Evolutionary conservation across 306 rosid genomes (phyloP).

Genomic region (Castanea crenata): DNA sequence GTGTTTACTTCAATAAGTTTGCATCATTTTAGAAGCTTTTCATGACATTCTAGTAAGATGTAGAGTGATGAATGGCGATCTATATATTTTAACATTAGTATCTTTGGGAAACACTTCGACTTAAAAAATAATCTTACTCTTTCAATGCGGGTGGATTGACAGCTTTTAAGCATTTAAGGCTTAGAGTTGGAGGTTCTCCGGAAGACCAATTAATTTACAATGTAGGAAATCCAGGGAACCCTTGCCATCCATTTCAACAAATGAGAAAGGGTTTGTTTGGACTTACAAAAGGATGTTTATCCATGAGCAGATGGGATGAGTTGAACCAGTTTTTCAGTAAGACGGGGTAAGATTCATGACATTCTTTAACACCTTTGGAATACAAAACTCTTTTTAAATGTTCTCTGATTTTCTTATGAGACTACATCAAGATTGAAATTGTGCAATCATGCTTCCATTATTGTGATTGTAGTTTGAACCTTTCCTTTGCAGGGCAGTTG

Average conservation of each 20-base stretch:
- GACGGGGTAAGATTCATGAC: conserved; percentile 65
- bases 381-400: background rate
- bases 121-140: conserved; percentile 18
- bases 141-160: conserved; percentile 39
- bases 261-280: conserved; percentile 59
- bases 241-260: conserved; percentile 81
- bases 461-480: conserved; percentile 9
- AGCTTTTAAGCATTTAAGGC: conserved; percentile 87
- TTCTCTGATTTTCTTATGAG: background rate
- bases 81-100: background rate
- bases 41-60: background rate
- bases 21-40: conserved; percentile 2
- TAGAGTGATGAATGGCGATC: background rate
- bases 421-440: background rate
- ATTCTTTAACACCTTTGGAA: background rate
- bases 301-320: conserved; percentile 89
- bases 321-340: conserved; percentile 69
- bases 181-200: conserved; percentile 92
- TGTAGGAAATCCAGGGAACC: conserved; percentile 54
- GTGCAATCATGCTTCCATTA: conserved; percentile 2
- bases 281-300: conserved; percentile 87
- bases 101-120: conserved; percentile 10
- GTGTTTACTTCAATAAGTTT: conserved; percentile 2
- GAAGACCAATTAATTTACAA: conserved; percentile 87
- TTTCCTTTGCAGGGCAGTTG: conserved; percentile 53